Evolutionary conservation across 768 basidiomycete genomes (phyloP).

Genomic region (Trametes meyenii): DNA sequence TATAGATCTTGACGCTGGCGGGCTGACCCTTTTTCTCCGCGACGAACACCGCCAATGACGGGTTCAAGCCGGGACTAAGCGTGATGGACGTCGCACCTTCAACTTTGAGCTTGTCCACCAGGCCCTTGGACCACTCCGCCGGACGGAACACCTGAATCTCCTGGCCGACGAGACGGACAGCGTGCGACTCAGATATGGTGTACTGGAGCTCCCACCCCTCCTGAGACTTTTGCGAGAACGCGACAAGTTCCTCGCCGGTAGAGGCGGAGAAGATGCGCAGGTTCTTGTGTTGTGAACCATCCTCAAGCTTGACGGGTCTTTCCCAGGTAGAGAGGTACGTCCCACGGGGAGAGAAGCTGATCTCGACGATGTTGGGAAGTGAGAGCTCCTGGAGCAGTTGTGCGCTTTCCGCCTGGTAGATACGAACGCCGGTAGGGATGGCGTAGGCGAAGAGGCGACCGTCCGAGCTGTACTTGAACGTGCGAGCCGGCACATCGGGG

Average conservation of each 20-base stretch:
- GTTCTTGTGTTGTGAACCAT: conserved; percentile 91
- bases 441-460: conserved; percentile 88
- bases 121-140: conserved; percentile 75
- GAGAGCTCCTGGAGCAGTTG: conserved; percentile 75
- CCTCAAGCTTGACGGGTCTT: conserved; percentile 88
- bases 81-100: conserved; percentile 80
- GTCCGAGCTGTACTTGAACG: conserved; percentile 81
- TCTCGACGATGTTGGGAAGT: conserved; percentile 76
- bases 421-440: conserved; percentile 74
- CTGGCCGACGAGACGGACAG: conserved; percentile 73
- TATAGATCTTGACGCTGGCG: conserved; percentile 83
- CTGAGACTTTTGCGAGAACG: conserved; percentile 88
- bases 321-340: conserved; percentile 97
- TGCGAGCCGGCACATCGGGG: conserved; percentile 74
- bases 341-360: conserved; percentile 91
- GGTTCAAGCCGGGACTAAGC: conserved; percentile 84
- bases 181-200: conserved; percentile 87
- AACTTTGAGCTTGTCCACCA: conserved; percentile 79
- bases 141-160: conserved; percentile 88
- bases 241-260: conserved; percentile 83
- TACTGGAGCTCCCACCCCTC: conserved; percentile 93
- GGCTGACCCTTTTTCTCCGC: conserved; percentile 96
- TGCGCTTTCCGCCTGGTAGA: conserved; percentile 75
- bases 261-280: conserved; percentile 86
- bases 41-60: conserved; percentile 88